phyloP scores from a whole-genome alignment of 2,329 filamentous ascomycete species.

The Raffaelea ambrosiae region DNA sequence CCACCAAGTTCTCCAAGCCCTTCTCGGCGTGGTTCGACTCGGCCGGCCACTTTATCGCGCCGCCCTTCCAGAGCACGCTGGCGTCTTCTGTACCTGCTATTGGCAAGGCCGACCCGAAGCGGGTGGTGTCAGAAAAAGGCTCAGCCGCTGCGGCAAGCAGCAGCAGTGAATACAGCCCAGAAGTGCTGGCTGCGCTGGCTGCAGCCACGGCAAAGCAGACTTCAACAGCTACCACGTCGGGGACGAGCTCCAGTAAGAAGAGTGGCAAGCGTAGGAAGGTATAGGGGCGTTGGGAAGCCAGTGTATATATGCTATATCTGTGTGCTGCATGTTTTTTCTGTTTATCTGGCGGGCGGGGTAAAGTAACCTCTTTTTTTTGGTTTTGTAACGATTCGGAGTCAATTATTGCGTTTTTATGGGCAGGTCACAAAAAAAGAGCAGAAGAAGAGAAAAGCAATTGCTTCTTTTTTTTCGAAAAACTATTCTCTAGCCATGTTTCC shows the following conservation, averaged over 20 bases:
- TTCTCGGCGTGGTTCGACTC: slow-evolving; percentile 73
- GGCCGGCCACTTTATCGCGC: slow-evolving; percentile 60
- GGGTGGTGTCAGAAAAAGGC: slow-evolving; percentile 30
- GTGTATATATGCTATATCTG: too few species aligned
- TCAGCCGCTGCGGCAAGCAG: slow-evolving; percentile 23
- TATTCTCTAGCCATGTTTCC: too few species aligned
- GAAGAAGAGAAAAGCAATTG: too few species aligned
- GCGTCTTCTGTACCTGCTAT: slow-evolving; percentile 59
- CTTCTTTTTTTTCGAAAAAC: too few species aligned
- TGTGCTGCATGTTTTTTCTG: too few species aligned
- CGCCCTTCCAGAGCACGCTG: slow-evolving; percentile 72
- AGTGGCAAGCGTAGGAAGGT: slow-evolving; percentile 38
- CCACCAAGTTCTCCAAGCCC: slow-evolving; percentile 48
- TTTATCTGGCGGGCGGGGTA: too few species aligned
- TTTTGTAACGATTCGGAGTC: too few species aligned
- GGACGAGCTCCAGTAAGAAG: slow-evolving; percentile 27
- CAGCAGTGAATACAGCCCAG: slow-evolving; percentile 30
- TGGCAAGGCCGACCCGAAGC: slow-evolving; percentile 56
- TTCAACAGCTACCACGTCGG: slow-evolving; percentile 20
- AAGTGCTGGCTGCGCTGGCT: slow-evolving; percentile 39
- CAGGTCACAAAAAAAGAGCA: too few species aligned
- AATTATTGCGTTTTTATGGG: too few species aligned
- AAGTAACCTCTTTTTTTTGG: neutral
- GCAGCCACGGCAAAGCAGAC: slow-evolving; percentile 17
- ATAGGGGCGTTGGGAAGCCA: too few species aligned